Evolutionary conservation across 2,329 filamentous ascomycete species (phyloP).

Genomic region (Ophiostoma triangulosporum): DNA sequence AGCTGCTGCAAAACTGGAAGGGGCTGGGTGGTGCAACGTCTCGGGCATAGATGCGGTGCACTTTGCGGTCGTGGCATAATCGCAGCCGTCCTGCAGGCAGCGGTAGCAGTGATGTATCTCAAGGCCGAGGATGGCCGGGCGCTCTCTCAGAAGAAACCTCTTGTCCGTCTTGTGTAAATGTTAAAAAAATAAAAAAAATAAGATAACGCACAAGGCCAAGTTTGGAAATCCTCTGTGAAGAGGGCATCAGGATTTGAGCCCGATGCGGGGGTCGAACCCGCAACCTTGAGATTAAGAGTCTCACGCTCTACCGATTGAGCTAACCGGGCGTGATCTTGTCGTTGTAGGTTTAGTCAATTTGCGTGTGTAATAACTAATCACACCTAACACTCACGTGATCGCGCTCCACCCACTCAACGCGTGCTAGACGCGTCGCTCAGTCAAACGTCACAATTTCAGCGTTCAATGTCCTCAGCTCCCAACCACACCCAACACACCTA

Average conservation of each 20-base stretch:
- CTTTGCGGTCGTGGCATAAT: too few species aligned
- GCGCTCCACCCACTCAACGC: slow-evolving; percentile 8
- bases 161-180: too few species aligned
- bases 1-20: too few species aligned
- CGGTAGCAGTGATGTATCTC: too few species aligned
- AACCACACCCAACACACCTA: slow-evolving; percentile 12
- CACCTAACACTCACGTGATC: slow-evolving; percentile 15
- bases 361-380: background rate
- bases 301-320: slow-evolving; percentile 62
- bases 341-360: background rate
- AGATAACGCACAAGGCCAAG: background rate
- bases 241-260: slow-evolving; percentile 29
- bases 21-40: too few species aligned
- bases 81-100: too few species aligned
- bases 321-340: slow-evolving; percentile 45
- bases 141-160: too few species aligned
- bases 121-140: too few species aligned
- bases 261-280: slow-evolving; percentile 32
- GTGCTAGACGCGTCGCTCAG: slow-evolving; percentile 7
- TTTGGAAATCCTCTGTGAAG: background rate
- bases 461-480: slow-evolving; percentile 14
- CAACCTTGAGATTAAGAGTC: slow-evolving; percentile 27
- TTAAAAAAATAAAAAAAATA: too few species aligned
- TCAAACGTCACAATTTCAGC: too few species aligned
- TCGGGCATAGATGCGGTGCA: too few species aligned